A percentile compares a stretch with the other conserved stretches of the same genome.
These are phyloP conservation scores for Trypethelium eluteriae DNA, from an alignment of 495 filamentous ascomycete genomes.

Conservation along the genomic window DNA sequence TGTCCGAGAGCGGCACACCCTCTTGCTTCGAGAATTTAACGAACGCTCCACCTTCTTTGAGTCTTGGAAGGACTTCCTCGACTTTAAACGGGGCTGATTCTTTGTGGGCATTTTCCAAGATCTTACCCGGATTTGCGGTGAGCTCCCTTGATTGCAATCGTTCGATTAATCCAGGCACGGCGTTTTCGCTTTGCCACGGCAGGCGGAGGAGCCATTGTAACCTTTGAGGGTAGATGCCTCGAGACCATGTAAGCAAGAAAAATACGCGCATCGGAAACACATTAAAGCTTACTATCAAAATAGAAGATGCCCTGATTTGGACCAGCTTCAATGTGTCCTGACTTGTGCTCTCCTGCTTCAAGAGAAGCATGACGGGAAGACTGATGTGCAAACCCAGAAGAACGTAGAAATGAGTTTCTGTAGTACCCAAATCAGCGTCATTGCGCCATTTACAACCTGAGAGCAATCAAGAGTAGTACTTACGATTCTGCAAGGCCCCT, in stretches of 20 bases:
- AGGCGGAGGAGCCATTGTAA: slow-evolving; percentile 58
- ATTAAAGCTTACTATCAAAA: slow-evolving; percentile 66
- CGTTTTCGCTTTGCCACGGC: slow-evolving; percentile 48
- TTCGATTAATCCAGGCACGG: slow-evolving; percentile 54
- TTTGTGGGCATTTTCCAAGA: neutral
- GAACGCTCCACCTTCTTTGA: slow-evolving; percentile 90
- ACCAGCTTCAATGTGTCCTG: slow-evolving; percentile 66
- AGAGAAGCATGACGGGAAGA: neutral
- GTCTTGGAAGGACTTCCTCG: slow-evolving; percentile 67
- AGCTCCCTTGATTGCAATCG: slow-evolving; percentile 36
- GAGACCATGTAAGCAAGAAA: neutral
- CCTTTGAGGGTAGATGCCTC: slow-evolving; percentile 78
- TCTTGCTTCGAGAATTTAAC: slow-evolving; percentile 69
- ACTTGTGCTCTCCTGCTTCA: slow-evolving; percentile 46
- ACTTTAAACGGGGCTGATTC: slow-evolving; percentile 38
- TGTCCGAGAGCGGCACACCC: slow-evolving; percentile 46
- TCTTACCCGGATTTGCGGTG: neutral
- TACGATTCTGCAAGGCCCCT: neutral
- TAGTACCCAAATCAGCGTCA: neutral
- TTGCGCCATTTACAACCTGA: neutral
- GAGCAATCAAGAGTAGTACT: neutral
- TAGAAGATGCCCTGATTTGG: slow-evolving; percentile 76
- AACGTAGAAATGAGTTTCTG: neutral
- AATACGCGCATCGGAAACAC: neutral
- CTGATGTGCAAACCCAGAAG: neutral